A percentile compares a stretch with the other conserved stretches of the same genome.
These are phyloP conservation scores for Coniella vitis DNA, from an alignment of 2,329 filamentous ascomycete genomes.

Conservation along the genomic window DNA sequence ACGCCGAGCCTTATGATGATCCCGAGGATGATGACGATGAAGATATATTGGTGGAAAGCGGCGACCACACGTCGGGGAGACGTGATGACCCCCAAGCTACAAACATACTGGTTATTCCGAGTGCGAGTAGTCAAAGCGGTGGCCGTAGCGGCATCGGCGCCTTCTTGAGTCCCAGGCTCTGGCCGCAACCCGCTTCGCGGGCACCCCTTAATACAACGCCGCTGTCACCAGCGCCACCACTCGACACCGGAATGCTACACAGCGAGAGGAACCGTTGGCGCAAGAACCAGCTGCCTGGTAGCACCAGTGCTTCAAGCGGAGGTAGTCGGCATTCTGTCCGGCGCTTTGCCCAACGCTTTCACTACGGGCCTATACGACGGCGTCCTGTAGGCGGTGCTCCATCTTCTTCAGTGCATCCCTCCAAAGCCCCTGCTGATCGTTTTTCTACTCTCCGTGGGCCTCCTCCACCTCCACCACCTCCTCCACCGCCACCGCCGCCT, in stretches of 20 bases:
- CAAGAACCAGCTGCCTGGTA: conserved; percentile 5
- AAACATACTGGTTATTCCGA: neutral
- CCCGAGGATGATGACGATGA: neutral
- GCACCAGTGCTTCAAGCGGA: conserved; percentile 1
- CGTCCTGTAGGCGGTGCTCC: neutral
- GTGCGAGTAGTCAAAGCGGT: neutral
- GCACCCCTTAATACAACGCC: neutral
- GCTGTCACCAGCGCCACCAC: neutral
- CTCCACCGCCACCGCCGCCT: neutral
- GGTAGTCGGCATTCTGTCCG: neutral
- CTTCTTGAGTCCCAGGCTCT: conserved; percentile 7
- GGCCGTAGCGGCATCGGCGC: neutral
- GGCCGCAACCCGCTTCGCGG: conserved; percentile 4
- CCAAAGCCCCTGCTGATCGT: neutral
- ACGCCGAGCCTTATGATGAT: too few relatives aligned
- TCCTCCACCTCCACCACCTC: neutral
- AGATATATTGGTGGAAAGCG: neutral
- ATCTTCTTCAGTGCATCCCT: neutral
- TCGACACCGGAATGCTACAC: conserved; percentile 1
- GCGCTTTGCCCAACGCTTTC: neutral
- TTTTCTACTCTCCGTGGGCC: too few relatives aligned
- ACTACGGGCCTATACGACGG: neutral
- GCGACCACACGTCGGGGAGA: neutral
- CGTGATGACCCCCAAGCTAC: neutral
- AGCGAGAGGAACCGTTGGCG: conserved; percentile 9